phyloP scores from a whole-genome alignment of 1,284 basidiomycete genomes.

The Takashimella tepidaria region DNA sequence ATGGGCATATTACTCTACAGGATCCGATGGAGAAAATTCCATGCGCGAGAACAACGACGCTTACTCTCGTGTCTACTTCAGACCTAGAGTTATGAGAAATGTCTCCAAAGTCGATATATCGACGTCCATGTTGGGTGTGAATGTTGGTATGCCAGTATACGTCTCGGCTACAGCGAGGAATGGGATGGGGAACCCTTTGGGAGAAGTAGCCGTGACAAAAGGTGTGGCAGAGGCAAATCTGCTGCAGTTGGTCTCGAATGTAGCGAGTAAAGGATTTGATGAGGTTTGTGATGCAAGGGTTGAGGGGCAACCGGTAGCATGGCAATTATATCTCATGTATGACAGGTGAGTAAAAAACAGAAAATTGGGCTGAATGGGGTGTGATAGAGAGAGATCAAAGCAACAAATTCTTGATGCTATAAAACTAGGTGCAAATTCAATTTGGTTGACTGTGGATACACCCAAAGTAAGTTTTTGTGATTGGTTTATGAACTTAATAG shows the following conservation, averaged over 20 bases:
- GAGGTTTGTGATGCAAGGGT: constrained; percentile 46
- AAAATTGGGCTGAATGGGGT: no score
- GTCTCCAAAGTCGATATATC: constrained; percentile 65
- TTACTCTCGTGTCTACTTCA: constrained; percentile 73
- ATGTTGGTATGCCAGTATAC: constrained; percentile 69
- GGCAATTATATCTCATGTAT: constrained; percentile 38
- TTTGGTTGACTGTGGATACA: constrained; percentile 51
- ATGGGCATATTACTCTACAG: constrained; percentile 71
- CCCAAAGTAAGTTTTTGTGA: constrained; percentile 33
- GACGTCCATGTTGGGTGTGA: constrained; percentile 67
- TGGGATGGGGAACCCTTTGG: constrained; percentile 47
- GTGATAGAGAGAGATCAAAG: constrained; percentile 43
- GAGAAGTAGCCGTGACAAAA: constrained; percentile 49
- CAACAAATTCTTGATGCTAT: constrained; percentile 45
- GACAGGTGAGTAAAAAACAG: constrained; percentile 25
- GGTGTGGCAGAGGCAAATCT: constrained; percentile 45
- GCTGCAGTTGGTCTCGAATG: constrained; percentile 49
- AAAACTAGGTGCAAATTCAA: constrained; percentile 41
- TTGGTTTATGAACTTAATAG: no score
- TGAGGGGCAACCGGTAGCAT: constrained; percentile 32
- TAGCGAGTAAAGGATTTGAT: constrained; percentile 47
- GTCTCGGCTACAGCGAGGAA: constrained; percentile 61
- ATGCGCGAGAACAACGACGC: constrained; percentile 61
- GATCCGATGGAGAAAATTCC: constrained; percentile 66
- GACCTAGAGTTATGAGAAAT: constrained; percentile 67